Evolutionary conservation across 345 rosid species (phyloP), one percentile per base, ranked within the genome.

Genomic region (Carallia pectinifolia): DNA sequence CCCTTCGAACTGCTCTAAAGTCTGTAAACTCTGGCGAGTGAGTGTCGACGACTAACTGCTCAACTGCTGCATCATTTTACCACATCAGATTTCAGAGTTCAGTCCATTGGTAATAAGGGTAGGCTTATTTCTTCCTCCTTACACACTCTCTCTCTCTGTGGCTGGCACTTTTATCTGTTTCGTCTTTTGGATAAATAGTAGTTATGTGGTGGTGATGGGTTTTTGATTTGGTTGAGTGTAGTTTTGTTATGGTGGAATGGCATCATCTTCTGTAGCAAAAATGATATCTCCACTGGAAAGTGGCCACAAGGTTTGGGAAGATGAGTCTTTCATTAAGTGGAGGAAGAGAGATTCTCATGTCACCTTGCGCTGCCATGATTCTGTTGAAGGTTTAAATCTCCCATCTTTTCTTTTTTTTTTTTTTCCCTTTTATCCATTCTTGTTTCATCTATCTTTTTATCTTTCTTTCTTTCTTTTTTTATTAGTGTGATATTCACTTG

Each of bases 291-390:
- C 96, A 1, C 74, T 76, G 6, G 95, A 85, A 67, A 84, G 77
- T 75, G 93, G 95, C 27, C 76, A 76, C 70, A 80, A 71, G 65
- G 83, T 70, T 6, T 92, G 99, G 97, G 96, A 95, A 75, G 98
- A 95, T 80, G 93, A 74, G 58, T 76, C 89, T 59, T 85, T 92
- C 74, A 76, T 92, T 78, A 92, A 90, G 71, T 90, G 96, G 97
- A 88, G 84, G 59, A 95, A 89, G 82, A 79, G 94, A 78, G 99
- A 95, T 53, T 68, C 93, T 82, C 99, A 95, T 68, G 99, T 95
- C 72, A 83, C 88, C 63, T 78, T 90, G 66, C 97, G 73, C 67
- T 92, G 92, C 81, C 99, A 95, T 75, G 99, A 92, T 29, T 95
- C 97, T 67, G 53, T 90, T 47, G 85, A 90, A 83, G 97, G 97